Evolutionary conservation across 2,329 filamentous ascomycete species (phyloP).

Genomic region (Calcarisporium arbuscula): DNA sequence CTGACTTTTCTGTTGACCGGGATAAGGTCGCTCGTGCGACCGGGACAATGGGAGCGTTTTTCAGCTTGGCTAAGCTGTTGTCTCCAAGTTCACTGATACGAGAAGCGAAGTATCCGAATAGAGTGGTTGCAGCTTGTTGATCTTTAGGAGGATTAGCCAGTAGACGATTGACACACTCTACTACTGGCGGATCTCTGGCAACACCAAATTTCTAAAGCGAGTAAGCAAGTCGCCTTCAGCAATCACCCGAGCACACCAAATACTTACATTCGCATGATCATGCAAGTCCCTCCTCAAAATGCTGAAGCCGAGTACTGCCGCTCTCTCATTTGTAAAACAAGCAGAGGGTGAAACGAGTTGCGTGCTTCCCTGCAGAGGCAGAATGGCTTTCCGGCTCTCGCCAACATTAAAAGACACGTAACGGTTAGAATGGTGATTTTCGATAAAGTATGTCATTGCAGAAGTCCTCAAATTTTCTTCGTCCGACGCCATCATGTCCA

Average conservation of each 20-base stretch:
- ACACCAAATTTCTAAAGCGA: conserved; percentile 85
- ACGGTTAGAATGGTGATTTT: conserved; percentile 69
- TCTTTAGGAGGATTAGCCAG: conserved; percentile 65
- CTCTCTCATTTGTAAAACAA: conserved; percentile 77
- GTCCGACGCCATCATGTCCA: conserved; percentile 68
- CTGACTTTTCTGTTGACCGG: conserved; percentile 33
- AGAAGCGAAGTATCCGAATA: conserved; percentile 80
- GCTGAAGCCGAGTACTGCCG: conserved; percentile 71
- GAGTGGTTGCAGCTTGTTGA: conserved; percentile 55
- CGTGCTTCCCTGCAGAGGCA: conserved; percentile 67
- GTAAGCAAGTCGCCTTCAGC: too few relatives aligned
- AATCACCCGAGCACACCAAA: too few relatives aligned
- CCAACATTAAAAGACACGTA: conserved; percentile 62
- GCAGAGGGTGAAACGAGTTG: conserved; percentile 65
- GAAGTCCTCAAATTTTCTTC: conserved; percentile 54
- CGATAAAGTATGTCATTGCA: conserved; percentile 75
- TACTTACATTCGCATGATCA: conserved; percentile 58
- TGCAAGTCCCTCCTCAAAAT: conserved; percentile 73
- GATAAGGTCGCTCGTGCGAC: conserved; percentile 34
- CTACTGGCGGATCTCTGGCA: conserved; percentile 70
- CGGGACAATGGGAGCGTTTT: conserved; percentile 65
- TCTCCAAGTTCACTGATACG: conserved; percentile 68
- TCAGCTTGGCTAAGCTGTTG: conserved; percentile 52
- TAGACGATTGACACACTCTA: conserved; percentile 67
- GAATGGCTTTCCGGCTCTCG: conserved; percentile 49